phyloP scores from a whole-genome alignment of 208 protist species.

The Dictyostelium gargantuum region DNA sequence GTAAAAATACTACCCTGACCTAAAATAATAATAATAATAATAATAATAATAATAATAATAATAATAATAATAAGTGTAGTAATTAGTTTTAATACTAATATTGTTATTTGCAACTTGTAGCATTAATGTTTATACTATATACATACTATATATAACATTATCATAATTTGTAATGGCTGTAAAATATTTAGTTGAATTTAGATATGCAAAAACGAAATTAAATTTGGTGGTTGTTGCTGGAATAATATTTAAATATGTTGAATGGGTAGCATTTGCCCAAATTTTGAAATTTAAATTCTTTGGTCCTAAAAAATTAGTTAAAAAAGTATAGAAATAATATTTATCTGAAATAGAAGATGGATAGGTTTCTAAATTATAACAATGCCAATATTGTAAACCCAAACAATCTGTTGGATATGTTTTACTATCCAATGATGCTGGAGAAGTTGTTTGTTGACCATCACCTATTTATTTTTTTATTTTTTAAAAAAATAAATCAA shows the following conservation, averaged over 20 bases:
- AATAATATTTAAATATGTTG: background rate
- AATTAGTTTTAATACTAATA: no score
- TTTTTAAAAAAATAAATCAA: background rate
- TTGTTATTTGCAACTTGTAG: no score
- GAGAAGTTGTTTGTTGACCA: background rate
- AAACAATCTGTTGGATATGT: background rate
- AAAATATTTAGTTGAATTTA: no score
- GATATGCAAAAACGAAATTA: background rate
- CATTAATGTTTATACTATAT: no score
- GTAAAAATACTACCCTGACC: no score
- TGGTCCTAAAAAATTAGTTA: background rate
- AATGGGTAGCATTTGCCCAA: background rate
- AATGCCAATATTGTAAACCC: background rate
- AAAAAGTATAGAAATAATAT: background rate
- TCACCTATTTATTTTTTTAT: no score
- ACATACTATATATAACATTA: no score
- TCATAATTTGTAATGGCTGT: no score
- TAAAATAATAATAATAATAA: background rate
- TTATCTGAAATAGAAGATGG: background rate
- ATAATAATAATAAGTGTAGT: no score
- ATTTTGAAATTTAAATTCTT: background rate
- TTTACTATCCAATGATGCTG: background rate
- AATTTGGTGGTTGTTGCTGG: background rate
- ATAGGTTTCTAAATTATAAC: background rate
- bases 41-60: no score